Evolutionary conservation across 139 green algal genomes (phyloP).

Genomic region (Spirogloea muscicola): DNA sequence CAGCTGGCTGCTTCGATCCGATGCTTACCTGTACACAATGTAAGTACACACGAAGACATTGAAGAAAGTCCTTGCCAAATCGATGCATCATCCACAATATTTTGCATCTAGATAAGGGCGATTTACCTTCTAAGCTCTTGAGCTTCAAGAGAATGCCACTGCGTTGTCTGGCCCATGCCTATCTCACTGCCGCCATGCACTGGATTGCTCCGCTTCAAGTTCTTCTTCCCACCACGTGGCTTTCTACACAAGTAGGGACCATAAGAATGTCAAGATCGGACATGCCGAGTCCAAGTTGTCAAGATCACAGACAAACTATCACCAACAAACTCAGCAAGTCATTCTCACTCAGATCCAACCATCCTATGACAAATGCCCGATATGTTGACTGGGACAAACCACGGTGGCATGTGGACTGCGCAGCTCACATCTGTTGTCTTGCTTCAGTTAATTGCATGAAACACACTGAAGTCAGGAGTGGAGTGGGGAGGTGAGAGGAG

Average conservation of each 20-base stretch:
- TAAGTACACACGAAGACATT: no score
- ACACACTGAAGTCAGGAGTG: background rate
- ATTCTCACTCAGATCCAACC: conserved; percentile 1
- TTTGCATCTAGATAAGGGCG: no score
- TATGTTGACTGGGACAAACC: background rate
- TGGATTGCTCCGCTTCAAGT: conserved; percentile 6
- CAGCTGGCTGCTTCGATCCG: no score
- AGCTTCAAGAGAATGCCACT: no score
- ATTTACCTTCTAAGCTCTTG: no score
- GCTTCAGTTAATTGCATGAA: background rate
- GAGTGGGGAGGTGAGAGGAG: background rate
- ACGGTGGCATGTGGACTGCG: background rate
- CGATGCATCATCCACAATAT: no score
- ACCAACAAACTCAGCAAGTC: background rate
- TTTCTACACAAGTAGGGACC: conserved; percentile 4
- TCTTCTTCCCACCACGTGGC: conserved; percentile 36
- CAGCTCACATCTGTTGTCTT: background rate
- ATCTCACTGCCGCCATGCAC: conserved; percentile 17
- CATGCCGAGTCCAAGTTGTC: background rate
- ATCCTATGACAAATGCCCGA: background rate
- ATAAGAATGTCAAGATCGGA: background rate
- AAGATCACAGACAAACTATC: background rate
- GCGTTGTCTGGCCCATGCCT: no score
- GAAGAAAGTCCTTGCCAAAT: no score
- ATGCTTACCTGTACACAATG: no score